Base-by-base conservation (phyloP, 768 basidiomycete genomes). In the Lentinula sp. region DNA sequence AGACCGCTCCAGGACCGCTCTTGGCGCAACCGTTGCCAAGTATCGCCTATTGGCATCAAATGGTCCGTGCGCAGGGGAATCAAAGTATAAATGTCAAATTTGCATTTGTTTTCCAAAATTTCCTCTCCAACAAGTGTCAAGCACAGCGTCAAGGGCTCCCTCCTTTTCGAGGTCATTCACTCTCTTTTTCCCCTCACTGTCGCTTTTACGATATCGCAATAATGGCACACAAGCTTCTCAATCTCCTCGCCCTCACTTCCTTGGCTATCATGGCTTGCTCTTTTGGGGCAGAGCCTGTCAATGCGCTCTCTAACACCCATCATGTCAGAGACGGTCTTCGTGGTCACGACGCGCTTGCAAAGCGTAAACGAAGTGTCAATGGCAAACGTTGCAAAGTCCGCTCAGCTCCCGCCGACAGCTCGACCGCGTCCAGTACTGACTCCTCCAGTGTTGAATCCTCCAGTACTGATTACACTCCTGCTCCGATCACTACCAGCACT, bases 381-480 rank as follows among this genome's bases (percentile, higher is more conserved):
- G 61, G 66, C 56, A 78, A 79, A 68, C 83, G 82, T 55, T 91
- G 90, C 84, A 85, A 81, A 70, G 74, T 80, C 28, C 79, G 81
- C 48, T 70, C 83, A 7, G 60, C 79, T 28, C 63, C 76, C 3
- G 63, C 72, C 10, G 53, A 66, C 45, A 59, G 60, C 16, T 54
- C 67, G 15, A 61, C 70, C 32, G 16, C 32, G 48, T 37, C 60
- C 62, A 53, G 63, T 54, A 50, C 69, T 41, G 48, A 65, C 42
- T 55, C 71, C 48, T 62, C 68, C 49, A 61, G 33, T 28, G 28
- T 28, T 41, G 48, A 65, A 39, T 55, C 71, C 48, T 62, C 68
- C 49, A 61, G 33, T 54, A 66, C 58, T 35, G 9, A 16, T 39
- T 35, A 28, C 64, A 35, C 59, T 45, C 32, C 63, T 32, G 42